Evolutionary conservation across 1,284 basidiomycete genomes (phyloP).

Genomic region (Ganoderma boninense): DNA sequence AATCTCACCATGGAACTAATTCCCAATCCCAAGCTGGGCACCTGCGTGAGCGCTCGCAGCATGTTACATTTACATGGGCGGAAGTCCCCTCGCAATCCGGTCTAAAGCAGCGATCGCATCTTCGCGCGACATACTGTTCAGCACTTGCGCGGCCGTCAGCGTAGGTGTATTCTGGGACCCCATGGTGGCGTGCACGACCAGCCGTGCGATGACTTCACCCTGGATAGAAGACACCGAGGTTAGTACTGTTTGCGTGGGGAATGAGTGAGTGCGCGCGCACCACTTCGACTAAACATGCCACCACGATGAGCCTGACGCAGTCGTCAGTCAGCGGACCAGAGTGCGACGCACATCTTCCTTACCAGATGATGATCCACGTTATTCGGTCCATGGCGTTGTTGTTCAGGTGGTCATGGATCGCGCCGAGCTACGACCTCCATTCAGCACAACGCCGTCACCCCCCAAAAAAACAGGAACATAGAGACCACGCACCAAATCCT

Average conservation of each 20-base stretch:
- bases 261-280: constrained; percentile 48
- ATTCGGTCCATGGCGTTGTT: constrained; percentile 93
- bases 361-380: constrained; percentile 96
- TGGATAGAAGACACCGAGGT: constrained; percentile 29
- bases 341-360: constrained; percentile 23
- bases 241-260: not conserved
- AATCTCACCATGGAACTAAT: not conserved
- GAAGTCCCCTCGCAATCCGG: constrained; percentile 28
- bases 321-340: not conserved
- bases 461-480: constrained; percentile 1
- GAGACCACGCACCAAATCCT: constrained; percentile 77
- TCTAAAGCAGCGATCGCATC: constrained; percentile 35
- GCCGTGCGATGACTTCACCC: constrained; percentile 89
- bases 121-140: constrained; percentile 34
- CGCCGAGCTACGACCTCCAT: constrained; percentile 71
- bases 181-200: constrained; percentile 69
- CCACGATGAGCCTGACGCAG: constrained; percentile 78
- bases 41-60: not conserved
- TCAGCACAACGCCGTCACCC: not conserved
- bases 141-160: constrained; percentile 24
- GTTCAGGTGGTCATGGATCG: constrained; percentile 94
- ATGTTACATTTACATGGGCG: constrained; percentile 13
- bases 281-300: constrained; percentile 85
- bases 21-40: not conserved
- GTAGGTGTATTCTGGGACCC: constrained; percentile 10